Percentiles rank a stretch among this genome's conserved stretches.
These are phyloP conservation scores for Crithidia sp. DNA, from an alignment of 208 protist species.

Conservation along the genomic window DNA sequence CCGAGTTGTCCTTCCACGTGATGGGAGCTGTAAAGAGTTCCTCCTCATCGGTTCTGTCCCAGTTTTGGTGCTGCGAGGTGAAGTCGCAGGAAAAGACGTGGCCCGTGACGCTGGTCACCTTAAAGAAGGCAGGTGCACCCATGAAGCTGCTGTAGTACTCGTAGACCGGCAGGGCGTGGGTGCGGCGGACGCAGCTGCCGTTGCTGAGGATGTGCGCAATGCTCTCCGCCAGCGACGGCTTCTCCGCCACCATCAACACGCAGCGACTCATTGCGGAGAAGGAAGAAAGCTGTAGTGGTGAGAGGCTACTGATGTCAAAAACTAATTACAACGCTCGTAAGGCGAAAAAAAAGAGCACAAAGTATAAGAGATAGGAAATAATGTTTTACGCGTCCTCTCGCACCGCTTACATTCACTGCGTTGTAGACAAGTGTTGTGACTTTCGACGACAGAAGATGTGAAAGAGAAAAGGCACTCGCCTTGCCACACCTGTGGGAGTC, in stretches of 20 bases:
- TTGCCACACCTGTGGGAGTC: too few species aligned
- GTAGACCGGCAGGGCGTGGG: constrained; percentile 84
- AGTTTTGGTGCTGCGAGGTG: constrained; percentile 87
- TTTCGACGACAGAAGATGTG: too few species aligned
- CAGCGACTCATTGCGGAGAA: constrained; percentile 44
- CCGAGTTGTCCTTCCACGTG: constrained; percentile 82
- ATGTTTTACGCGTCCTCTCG: too few species aligned
- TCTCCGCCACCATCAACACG: constrained; percentile 95
- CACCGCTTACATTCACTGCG: too few species aligned
- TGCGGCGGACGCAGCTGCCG: constrained; percentile 65
- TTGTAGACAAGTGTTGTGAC: too few species aligned
- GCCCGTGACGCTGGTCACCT: constrained; percentile 91
- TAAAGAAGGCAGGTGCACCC: constrained; percentile 66
- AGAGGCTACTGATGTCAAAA: background rate
- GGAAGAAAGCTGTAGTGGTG: background rate
- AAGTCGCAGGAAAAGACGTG: constrained; percentile 94
- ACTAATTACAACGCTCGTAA: too few species aligned
- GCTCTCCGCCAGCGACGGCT: constrained; percentile 93
- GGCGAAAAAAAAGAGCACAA: too few species aligned
- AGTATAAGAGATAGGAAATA: too few species aligned
- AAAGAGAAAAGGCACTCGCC: too few species aligned
- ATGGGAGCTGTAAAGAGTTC: constrained; percentile 86
- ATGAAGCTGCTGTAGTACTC: constrained; percentile 85
- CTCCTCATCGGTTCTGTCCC: constrained; percentile 87
- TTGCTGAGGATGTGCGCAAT: constrained; percentile 89